phyloP scores from a whole-genome alignment of 2,329 filamentous ascomycete genomes.

The Neofusicoccum cordaticola region DNA sequence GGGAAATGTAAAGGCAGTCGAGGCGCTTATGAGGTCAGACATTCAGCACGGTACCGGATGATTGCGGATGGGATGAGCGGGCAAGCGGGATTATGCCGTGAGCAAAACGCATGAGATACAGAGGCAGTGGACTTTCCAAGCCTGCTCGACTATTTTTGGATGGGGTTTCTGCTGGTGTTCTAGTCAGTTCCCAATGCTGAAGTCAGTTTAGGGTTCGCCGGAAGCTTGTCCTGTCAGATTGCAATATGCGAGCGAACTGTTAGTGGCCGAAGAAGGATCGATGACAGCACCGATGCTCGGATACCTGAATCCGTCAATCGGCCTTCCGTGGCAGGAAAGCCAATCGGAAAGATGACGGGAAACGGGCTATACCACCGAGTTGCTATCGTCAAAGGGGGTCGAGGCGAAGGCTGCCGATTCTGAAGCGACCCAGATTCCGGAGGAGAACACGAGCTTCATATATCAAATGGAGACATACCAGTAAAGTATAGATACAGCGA shows the following conservation, averaged over 20 bases:
- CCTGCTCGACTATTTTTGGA: neutral
- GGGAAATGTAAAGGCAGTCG: too few relatives aligned
- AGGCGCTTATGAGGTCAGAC: neutral
- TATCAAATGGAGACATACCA: too few relatives aligned
- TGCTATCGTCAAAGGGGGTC: too few relatives aligned
- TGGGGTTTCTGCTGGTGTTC: neutral
- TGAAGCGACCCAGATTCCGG: too few relatives aligned
- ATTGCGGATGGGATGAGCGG: neutral
- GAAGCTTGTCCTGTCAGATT: neutral
- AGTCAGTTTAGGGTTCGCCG: conserved; percentile 6
- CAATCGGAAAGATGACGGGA: neutral
- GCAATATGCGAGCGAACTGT: neutral
- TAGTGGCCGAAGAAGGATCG: neutral
- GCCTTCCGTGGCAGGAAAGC: neutral
- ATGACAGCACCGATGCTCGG: neutral
- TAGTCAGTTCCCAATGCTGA: neutral
- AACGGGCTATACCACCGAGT: too few relatives aligned
- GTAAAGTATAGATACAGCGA: too few relatives aligned
- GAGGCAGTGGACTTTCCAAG: neutral
- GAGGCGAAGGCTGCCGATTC: too few relatives aligned
- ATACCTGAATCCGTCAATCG: neutral
- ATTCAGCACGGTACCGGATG: neutral
- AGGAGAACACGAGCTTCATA: too few relatives aligned
- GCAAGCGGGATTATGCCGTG: neutral
- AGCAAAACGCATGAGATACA: too few relatives aligned